Base-by-base conservation (phyloP, 148 eudicot genomes). In the Suaeda aralocaspica region DNA sequence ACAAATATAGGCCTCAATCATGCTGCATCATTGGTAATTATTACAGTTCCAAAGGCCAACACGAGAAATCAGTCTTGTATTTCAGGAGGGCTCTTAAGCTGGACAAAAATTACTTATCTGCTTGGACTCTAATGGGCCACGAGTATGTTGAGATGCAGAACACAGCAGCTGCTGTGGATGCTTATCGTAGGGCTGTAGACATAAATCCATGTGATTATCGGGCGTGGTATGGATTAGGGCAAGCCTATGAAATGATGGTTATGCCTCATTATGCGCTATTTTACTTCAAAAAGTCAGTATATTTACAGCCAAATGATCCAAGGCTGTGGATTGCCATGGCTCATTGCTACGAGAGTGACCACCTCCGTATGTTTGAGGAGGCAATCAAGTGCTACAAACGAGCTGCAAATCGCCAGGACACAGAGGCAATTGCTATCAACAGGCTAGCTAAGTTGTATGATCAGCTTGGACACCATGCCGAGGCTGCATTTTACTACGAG, bases 291-390 rank as follows among this genome's bases (percentile, higher is more conserved):
- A 95, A 89, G 75, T 87, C 99, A 18, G 90, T 91, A 8, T 86
- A 80, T 68, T 80, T 95, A 76, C 99, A 95, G 84, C 97, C 99
- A 10, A 86, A 62, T 75, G 99, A 95, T 80, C 87, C 99, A 45
- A 82, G 99, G 75, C 66, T 95, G 70, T 95, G 99, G 99, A 95
- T 91, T 19, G 99, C 99, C 9, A 95, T 95, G 99, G 99, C 97
- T 61, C 96, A 89, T 59, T 95, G 99, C 70, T 95, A 87, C 49
- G 97, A 95, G 81, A 87, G 88, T 14, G 97, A 95, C 55, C 90
- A 91, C 78, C 91, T 95, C 61, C 84, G 81, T 48, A 95, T 89
- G 99, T 78, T 81, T 31, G 97, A 95, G 73, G 97, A 91, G 74
- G 99, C 99, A 57, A 95, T 95, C 33, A 95, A 91, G 72, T 95